Evolutionary conservation across 2,329 filamentous ascomycete species (phyloP), one percentile per base, ranked within the genome.

Genomic region (Teratosphaeria gauchensis): DNA sequence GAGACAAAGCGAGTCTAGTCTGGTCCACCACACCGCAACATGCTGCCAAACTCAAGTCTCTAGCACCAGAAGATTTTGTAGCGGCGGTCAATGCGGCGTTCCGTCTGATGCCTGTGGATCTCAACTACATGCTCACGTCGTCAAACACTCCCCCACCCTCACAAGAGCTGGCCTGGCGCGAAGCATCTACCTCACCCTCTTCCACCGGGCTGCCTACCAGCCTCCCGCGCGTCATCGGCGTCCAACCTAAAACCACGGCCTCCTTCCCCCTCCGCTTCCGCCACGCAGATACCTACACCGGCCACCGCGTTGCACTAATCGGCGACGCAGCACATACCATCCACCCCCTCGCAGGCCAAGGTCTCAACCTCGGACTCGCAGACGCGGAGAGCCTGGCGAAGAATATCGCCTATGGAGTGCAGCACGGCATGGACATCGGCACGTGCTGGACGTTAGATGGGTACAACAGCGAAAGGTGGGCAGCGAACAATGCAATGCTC

Each of bases 271-370:
- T 99, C 19, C 89, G 88, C 69, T 81, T 97, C 77, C 86, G 92
- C 31, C 94, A 99, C 72, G 92, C 92, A n/a, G 89, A 95, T 69
- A 90, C 89, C 1, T 99, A 99, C 71, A 88, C 89, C 51, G 88
- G 86, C 46, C 90, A 96, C 68, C 87, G 94, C n/a, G 80, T 96
- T 8, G 94, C 92, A 0, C 82, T 99, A 1, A 84, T 99, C 38
- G 94, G 94, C 61, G 94, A 99, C 65, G 94, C 94, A 1, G 94
- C 94, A 7, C 94, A 99, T 72, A 95, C 92, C 1, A 86, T 96
- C 64, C 94, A 99, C 72, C 94, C 94, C 0, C 85, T 99, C 3
- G 94, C 90, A 1, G 94, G 94, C 0, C 94, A 97, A 74, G 94
- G 94, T 1, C 80, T 99, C 14, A 99, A 99, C 70, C 88, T 95